Evolutionary conservation across 2,329 filamentous ascomycete genomes (phyloP).

Genomic region (Colletotrichum sp.): DNA sequence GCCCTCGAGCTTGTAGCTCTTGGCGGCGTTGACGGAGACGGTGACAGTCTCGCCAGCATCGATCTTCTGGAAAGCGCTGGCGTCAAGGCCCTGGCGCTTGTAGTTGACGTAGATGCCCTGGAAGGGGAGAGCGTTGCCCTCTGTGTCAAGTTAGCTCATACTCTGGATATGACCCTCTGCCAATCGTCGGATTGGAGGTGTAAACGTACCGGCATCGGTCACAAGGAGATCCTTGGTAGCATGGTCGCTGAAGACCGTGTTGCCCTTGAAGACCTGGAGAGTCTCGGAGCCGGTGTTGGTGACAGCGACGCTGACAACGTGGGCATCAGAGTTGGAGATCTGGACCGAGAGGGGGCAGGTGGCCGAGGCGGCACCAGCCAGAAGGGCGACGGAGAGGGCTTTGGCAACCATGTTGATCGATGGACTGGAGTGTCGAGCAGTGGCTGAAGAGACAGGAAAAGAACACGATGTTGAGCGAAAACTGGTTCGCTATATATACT

Average conservation of each 20-base stretch:
- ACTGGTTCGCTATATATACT: background rate
- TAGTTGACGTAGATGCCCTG: conserved; percentile 18
- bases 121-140: conserved; percentile 14
- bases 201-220: conserved; percentile 10
- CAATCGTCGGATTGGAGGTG: background rate
- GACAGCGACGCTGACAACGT: conserved; percentile 13
- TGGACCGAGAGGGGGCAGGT: conserved; percentile 14
- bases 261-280: conserved; percentile 14
- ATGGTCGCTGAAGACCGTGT: conserved; percentile 19
- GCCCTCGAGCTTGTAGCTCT: conserved; percentile 14
- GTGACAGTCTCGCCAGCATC: conserved; percentile 13
- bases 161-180: rapidly evolving
- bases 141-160: background rate
- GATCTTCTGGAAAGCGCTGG: conserved; percentile 13
- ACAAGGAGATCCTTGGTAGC: conserved; percentile 19
- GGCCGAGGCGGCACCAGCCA: conserved; percentile 15
- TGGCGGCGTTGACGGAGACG: conserved; percentile 18
- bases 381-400: conserved; percentile 9
- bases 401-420: conserved; percentile 13
- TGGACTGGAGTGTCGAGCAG: background rate
- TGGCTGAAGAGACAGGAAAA: background rate
- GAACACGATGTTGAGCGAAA: background rate
- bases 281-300: conserved; percentile 18
- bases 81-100: conserved; percentile 8
- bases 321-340: conserved; percentile 8